Evolutionary conservation across 768 basidiomycete genomes (phyloP).

Genomic region (Amyloporia xantha): DNA sequence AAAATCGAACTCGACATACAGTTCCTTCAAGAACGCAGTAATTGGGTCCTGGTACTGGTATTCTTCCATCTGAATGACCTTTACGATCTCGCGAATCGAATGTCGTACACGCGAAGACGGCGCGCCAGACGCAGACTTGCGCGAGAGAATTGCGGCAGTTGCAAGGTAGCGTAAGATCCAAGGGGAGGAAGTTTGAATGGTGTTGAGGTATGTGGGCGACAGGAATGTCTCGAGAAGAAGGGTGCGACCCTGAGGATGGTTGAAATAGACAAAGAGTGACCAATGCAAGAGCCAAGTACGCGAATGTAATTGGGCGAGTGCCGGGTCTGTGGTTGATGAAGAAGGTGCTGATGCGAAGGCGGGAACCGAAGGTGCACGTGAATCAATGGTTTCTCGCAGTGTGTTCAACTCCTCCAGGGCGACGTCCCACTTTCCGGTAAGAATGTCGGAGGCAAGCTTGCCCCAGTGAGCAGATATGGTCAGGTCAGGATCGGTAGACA

Average conservation of each 20-base stretch:
- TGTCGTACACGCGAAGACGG: constrained; percentile 72
- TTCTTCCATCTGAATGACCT: constrained; percentile 90
- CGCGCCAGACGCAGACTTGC: constrained; percentile 59
- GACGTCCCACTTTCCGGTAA: constrained; percentile 92
- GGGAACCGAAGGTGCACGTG: constrained; percentile 49
- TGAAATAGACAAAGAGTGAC: constrained; percentile 98
- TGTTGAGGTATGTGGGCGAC: constrained; percentile 94
- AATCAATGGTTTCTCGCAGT: constrained; percentile 88
- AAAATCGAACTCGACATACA: constrained; percentile 95
- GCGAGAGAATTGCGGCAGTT: constrained; percentile 86
- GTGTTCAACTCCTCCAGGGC: constrained; percentile 93
- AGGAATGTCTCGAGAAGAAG: constrained; percentile 96
- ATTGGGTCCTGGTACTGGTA: constrained; percentile 95
- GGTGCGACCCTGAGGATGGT: constrained; percentile 86
- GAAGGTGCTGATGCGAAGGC: constrained; percentile 28
- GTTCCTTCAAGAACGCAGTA: constrained; percentile 86
- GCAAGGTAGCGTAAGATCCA: constrained; percentile 95
- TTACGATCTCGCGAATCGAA: constrained; percentile 87
- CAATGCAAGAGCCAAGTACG: constrained; percentile 97
- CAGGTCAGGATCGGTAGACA: constrained; percentile 89
- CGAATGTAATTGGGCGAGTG: constrained; percentile 86
- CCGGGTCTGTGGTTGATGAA: constrained; percentile 42
- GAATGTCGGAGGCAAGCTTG: constrained; percentile 93
- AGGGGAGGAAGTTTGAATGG: constrained; percentile 92
- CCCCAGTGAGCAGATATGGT: constrained; percentile 98